Percentiles rank a stretch among this genome's conserved stretches.
phyloP scores from a whole-genome alignment of 257 asterid genomes.

The Thymus quinquecostatus region DNA sequence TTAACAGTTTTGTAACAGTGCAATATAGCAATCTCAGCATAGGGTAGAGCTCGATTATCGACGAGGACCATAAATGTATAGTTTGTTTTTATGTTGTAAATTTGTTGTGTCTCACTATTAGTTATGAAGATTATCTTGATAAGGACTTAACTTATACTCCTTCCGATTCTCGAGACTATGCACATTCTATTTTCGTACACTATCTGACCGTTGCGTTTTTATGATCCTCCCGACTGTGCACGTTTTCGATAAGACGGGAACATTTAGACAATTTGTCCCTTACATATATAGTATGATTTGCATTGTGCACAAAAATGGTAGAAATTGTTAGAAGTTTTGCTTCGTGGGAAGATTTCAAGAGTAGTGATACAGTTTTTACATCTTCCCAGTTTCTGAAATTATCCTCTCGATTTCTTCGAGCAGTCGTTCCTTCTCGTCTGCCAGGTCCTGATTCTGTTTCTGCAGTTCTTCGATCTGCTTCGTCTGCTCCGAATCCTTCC shows the following conservation, averaged over 20 bases:
- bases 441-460: slow-evolving; percentile 69
- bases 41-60: slow-evolving; percentile 25
- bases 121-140: background rate
- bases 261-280: too few relatives aligned
- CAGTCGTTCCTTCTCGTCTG: slow-evolving; percentile 69
- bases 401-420: slow-evolving; percentile 87
- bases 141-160: too few relatives aligned
- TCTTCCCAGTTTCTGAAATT: slow-evolving; percentile 49
- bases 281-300: background rate
- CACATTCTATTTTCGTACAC: background rate
- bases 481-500: slow-evolving; percentile 94
- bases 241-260: too few relatives aligned
- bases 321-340: background rate
- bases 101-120: slow-evolving; percentile 18
- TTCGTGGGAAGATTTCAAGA: slow-evolving; percentile 7
- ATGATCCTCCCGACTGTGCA: too few relatives aligned
- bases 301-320: background rate
- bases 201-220: too few relatives aligned
- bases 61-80: slow-evolving; percentile 27
- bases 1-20: slow-evolving; percentile 42
- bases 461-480: slow-evolving; percentile 84
- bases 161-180: background rate
- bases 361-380: slow-evolving; percentile 29
- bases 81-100: slow-evolving; percentile 33
- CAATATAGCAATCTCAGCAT: slow-evolving; percentile 19